Base-by-base conservation (phyloP, 129 eudicot species). In the Centella asiatica region DNA sequence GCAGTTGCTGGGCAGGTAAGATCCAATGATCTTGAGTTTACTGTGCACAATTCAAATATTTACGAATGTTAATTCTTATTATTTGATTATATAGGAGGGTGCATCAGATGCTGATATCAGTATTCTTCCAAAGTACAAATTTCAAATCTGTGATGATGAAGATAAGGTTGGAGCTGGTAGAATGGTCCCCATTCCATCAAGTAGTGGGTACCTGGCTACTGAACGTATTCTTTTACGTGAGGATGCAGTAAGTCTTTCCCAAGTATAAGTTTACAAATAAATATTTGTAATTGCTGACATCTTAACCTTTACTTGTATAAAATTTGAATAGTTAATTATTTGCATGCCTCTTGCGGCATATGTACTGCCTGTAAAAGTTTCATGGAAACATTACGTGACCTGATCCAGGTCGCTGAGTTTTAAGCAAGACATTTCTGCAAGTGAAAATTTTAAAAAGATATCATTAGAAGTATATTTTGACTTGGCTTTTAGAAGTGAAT, bases 1-100 rank as follows among this genome's bases (percentile, higher is more conserved):
- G 87, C 97, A 26, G 80, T 90, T 78, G 95, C 89, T 2, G 97
- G 97, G 72, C 95, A 90, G 87, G 97, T 87, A 74, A 54, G 64
- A 42, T 34, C 45, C 25, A 37, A 19, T 4, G 24, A 24, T 5
- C 17, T 49, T 10, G 32, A 44, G 22, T 58, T 31, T 18, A 22
- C 42, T 27, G 17, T 15, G 39, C 3, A 22, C 28, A 32, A n/a
- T 51, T 57, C 18, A 22, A 8, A 33, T 33, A 40, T 8, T 47
- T 37, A 34, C 67, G 47, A 12, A 2, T 61, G 34, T 55, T 39
- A 54, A 23, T 25, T 71, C 25, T 46, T 57, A 2, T 46, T 57
- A 2, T 45, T 34, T 29, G 55, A 56, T 59, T 60, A 56, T 63
- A 72, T 78, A 90, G 97, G 97, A 86, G 72, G 97, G 97, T 77